Conservation (phyloP, 495 filamentous ascomycete species). For the Hypoxylon lienhwacheense region DNA sequence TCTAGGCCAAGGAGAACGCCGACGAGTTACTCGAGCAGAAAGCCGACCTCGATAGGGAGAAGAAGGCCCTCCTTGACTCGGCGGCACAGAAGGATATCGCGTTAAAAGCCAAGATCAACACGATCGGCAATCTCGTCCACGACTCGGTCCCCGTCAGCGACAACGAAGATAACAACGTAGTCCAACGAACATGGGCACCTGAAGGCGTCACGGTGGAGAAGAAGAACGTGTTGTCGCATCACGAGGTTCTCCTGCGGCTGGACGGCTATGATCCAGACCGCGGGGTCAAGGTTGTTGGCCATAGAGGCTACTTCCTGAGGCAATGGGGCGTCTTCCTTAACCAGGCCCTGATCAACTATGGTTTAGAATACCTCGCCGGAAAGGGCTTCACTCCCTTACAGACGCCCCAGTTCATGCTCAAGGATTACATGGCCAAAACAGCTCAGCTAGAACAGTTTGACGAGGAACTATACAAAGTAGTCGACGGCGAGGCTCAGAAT, state of each 20-base stretch:
- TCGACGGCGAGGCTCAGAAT: constrained; percentile 78
- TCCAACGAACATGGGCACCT: constrained; percentile 78
- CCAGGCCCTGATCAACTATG: constrained; percentile 90
- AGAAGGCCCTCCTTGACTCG: constrained; percentile 72
- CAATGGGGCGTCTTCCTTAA: constrained; percentile 93
- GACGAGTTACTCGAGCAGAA: constrained; percentile 74
- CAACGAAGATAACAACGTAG: constrained; percentile 85
- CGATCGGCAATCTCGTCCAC: constrained; percentile 92
- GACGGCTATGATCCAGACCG: constrained; percentile 94
- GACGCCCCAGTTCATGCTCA: constrained; percentile 94
- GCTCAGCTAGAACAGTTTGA: constrained; percentile 97
- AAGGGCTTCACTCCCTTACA: constrained; percentile 85
- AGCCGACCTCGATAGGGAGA: constrained; percentile 71
- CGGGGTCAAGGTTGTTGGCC: constrained; percentile 91
- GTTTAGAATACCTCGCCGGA: constrained; percentile 78
- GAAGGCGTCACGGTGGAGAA: constrained; percentile 70
- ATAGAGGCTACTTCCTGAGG: constrained; percentile 90
- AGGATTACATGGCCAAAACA: constrained; percentile 97
- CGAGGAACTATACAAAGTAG: constrained; percentile 96
- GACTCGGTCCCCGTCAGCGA: constrained; percentile 87
- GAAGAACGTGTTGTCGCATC: constrained; percentile 75
- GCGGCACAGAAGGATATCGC: constrained; percentile 72
- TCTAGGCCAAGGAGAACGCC: constrained; percentile 81
- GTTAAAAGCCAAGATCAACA: constrained; percentile 75
- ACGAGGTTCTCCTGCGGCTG: constrained; percentile 85